These are phyloP conservation scores for Teunomyces panamensis DNA, from an alignment of 805 yeast species.

Conservation along the genomic window DNA sequence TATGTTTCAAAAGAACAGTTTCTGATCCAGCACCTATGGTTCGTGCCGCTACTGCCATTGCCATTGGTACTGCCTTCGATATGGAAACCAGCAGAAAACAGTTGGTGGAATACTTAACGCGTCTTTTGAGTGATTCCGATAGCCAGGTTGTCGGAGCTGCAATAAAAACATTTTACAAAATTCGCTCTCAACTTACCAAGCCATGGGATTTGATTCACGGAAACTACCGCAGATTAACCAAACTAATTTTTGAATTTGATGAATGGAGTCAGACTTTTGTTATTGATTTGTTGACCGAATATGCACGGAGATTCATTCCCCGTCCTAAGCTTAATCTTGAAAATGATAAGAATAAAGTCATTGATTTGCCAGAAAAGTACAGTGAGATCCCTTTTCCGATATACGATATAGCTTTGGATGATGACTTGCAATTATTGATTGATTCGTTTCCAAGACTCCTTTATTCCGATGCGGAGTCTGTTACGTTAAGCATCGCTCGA, in stretches of 20 bases:
- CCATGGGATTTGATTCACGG: slow-evolving; percentile 69
- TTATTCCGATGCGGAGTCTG: slow-evolving; percentile 54
- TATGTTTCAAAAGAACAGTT: slow-evolving; percentile 67
- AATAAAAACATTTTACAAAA: slow-evolving; percentile 50
- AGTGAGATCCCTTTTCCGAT: slow-evolving; percentile 12
- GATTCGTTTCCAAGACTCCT: slow-evolving; percentile 45
- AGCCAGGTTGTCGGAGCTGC: slow-evolving; percentile 69
- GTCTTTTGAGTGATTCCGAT: slow-evolving; percentile 63
- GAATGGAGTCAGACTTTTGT: slow-evolving; percentile 65
- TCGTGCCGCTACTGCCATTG: slow-evolving; percentile 73
- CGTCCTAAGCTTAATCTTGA: slow-evolving; percentile 44
- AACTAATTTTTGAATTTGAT: slow-evolving; percentile 52
- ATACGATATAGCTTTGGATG: slow-evolving; percentile 44
- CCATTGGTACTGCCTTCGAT: slow-evolving; percentile 55
- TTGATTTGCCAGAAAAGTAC: slow-evolving; percentile 44
- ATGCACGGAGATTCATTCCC: slow-evolving; percentile 59
- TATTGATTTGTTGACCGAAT: slow-evolving; percentile 63
- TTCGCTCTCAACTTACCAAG: slow-evolving; percentile 43
- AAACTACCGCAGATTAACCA: slow-evolving; percentile 58
- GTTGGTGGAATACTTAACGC: slow-evolving; percentile 46
- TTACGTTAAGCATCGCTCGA: slow-evolving; percentile 57
- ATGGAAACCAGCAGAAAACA: slow-evolving; percentile 44
- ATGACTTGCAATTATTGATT: slow-evolving; percentile 58
- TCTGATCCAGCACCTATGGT: slow-evolving; percentile 76
- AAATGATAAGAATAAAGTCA: slow-evolving; percentile 25